A percentile compares a stretch with the other conserved stretches of the same genome.
Conservation (phyloP, 805 yeast species). For the Priceomyces melissophilus region DNA sequence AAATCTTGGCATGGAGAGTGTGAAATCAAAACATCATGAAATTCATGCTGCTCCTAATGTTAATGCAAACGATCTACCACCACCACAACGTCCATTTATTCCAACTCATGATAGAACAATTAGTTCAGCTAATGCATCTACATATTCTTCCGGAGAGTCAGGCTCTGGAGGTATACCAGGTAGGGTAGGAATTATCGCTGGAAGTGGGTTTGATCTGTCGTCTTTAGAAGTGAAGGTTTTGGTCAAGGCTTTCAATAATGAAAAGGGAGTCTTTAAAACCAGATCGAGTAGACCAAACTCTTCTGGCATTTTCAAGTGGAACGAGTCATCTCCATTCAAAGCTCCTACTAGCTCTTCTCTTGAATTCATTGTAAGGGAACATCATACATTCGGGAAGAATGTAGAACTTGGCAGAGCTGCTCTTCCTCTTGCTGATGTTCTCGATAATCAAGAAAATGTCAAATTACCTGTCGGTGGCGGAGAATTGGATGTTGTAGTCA, state of each 20-base stretch:
- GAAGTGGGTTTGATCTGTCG: constrained; percentile 37
- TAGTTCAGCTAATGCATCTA: constrained; percentile 26
- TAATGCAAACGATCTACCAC: constrained; percentile 29
- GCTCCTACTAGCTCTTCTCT: constrained; percentile 61
- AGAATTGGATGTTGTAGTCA: constrained; percentile 38
- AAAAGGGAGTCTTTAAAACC: constrained; percentile 64
- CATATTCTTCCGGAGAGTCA: constrained; percentile 33
- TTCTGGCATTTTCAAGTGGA: constrained; percentile 50
- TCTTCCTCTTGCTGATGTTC: constrained; percentile 48
- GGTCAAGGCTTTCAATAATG: constrained; percentile 43
- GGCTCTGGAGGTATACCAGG: constrained; percentile 47
- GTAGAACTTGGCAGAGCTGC: constrained; percentile 59
- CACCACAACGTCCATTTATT: constrained; percentile 35
- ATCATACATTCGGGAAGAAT: constrained; percentile 72
- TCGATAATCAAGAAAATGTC: constrained; percentile 44
- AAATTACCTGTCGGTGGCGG: constrained; percentile 36
- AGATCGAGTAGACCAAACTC: constrained; percentile 48
- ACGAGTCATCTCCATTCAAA: constrained; percentile 65
- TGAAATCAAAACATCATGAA: constrained; percentile 6
- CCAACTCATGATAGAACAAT: constrained; percentile 15
- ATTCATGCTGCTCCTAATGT: constrained; percentile 31
- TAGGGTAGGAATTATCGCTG: constrained; percentile 48
- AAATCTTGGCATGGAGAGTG: constrained; percentile 1
- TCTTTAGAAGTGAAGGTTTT: constrained; percentile 52
- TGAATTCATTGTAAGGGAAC: constrained; percentile 58